Base-by-base conservation (phyloP, 305 asterid genomes). In the Fraxinus platypoda region DNA sequence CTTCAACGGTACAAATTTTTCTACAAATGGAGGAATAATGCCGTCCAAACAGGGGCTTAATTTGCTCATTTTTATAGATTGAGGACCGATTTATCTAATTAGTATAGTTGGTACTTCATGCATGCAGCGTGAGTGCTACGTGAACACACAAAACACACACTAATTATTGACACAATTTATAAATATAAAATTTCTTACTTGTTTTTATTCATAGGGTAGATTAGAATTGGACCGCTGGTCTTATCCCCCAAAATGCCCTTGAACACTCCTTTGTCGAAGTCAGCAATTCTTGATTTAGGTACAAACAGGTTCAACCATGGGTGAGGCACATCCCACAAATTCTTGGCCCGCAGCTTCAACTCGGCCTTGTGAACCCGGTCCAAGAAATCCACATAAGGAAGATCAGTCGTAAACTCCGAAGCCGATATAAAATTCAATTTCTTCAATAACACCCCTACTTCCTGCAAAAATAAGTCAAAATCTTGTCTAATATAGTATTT, bases 341-440 rank as follows among this genome's bases (percentile, higher is more conserved):
- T 90, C 88, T 91, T 91, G 85, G 94, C 84, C 81, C 94, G 88
- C 26, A 91, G 92, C 68, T 90, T 92, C 84, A 90, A 41, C 91
- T 92, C 97, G 33, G 95, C 96, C 86, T 91, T 92, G 91, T 92
- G 95, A 86, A 94, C 98, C 88, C 98, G 93, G 90, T 92, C 95
- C 81, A 94, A 78, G 82, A 94, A 94, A 74, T 92, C 95, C 34
- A 90, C 88, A 64, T 92, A 94, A 0, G 94, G 89, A 30, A 94
- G 87, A 83, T 94, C 98, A 0, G 97, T 94, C 3, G 91, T 91
- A 66, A 92, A 94, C 2, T 79, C 90, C 2, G 95, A 82, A 0
- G 88, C 91, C 25, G 94, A 92, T 77, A 94, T 92, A 34, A 81
- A 94, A 62, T 89, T 88, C 75, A 94, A 75, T 33, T 87, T 86